A percentile compares a stretch with the other conserved stretches of the same genome.
These are phyloP conservation scores for Trichodelitschia bisporula DNA, from an alignment of 495 filamentous ascomycete genomes.

Conservation along the genomic window DNA sequence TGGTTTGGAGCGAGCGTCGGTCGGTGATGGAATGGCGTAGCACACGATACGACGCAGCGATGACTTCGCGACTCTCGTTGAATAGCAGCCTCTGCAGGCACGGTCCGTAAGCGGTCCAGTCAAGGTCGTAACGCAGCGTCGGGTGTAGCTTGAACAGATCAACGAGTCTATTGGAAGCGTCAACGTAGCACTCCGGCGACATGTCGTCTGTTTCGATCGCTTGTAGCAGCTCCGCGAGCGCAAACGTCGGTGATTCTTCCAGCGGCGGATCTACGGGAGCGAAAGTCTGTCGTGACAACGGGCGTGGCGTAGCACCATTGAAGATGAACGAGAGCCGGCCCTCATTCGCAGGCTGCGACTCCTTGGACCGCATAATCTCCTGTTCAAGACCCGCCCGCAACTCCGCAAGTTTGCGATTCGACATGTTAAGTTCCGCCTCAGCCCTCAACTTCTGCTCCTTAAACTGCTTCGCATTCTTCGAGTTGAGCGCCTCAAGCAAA, in stretches of 20 bases:
- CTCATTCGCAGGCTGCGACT: constrained; percentile 20
- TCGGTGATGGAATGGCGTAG: constrained; percentile 89
- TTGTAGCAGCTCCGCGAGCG: constrained; percentile 68
- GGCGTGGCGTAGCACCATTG: constrained; percentile 15
- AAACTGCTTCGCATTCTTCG: constrained; percentile 85
- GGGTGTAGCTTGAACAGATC: constrained; percentile 82
- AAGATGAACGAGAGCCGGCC: constrained; percentile 45
- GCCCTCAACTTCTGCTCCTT: constrained; percentile 73
- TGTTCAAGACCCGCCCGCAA: constrained; percentile 58
- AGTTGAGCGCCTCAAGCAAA: constrained; percentile 73
- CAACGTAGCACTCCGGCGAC: constrained; percentile 84
- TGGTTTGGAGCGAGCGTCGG: constrained; percentile 63
- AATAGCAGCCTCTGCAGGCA: constrained; percentile 87
- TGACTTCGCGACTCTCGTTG: constrained; percentile 83
- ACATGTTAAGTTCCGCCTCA: constrained; percentile 72
- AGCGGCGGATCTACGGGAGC: constrained; percentile 43
- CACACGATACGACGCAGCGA: constrained; percentile 81
- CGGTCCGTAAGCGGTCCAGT: constrained; percentile 80
- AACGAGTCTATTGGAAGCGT: constrained; percentile 69
- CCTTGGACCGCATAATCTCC: constrained; percentile 15
- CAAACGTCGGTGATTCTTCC: constrained; percentile 53
- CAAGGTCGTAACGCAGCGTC: constrained; percentile 83
- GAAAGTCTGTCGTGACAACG: constrained; percentile 9
- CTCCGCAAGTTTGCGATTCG: constrained; percentile 74
- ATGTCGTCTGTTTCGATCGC: constrained; percentile 67